A percentile compares a stretch with the other conserved stretches of the same genome.
Evolutionary conservation across 306 rosid species (phyloP).

Genomic region (Ormosia emarginata): DNA sequence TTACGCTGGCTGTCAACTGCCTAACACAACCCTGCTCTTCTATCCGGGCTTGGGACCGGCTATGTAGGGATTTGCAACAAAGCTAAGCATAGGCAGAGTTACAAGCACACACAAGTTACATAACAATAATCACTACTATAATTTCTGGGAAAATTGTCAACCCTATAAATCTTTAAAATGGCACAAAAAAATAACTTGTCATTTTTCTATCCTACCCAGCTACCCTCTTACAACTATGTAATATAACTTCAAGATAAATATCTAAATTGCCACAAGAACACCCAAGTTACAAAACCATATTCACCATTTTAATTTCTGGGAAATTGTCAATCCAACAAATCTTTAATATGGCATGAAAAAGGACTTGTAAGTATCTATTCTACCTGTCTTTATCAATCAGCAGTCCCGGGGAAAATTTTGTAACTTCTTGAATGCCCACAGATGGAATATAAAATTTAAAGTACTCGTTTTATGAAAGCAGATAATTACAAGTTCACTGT

Average conservation of each 20-base stretch:
- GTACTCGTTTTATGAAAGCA: background rate
- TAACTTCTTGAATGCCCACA: background rate
- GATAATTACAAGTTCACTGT: no score
- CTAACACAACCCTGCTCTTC: no score
- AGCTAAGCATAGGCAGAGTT: no score
- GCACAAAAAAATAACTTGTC: background rate
- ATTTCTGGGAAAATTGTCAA: background rate
- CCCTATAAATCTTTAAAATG: constrained; percentile 4
- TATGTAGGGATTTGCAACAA: no score
- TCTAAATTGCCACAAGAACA: constrained; percentile 4
- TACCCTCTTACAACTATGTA: background rate
- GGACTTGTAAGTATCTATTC: background rate
- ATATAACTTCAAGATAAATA: background rate
- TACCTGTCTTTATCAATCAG: background rate
- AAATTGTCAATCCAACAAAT: background rate
- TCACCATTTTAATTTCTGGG: background rate
- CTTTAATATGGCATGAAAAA: background rate
- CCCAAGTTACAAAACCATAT: background rate
- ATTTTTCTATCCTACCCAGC: background rate
- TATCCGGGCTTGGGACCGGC: no score
- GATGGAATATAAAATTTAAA: background rate
- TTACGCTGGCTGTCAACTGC: no score
- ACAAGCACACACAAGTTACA: no score
- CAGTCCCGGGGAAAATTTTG: background rate
- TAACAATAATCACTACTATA: background rate